These are phyloP conservation scores for Fusarium praegraminearum DNA, from an alignment of 2,329 filamentous ascomycete species.

Conservation along the genomic window DNA sequence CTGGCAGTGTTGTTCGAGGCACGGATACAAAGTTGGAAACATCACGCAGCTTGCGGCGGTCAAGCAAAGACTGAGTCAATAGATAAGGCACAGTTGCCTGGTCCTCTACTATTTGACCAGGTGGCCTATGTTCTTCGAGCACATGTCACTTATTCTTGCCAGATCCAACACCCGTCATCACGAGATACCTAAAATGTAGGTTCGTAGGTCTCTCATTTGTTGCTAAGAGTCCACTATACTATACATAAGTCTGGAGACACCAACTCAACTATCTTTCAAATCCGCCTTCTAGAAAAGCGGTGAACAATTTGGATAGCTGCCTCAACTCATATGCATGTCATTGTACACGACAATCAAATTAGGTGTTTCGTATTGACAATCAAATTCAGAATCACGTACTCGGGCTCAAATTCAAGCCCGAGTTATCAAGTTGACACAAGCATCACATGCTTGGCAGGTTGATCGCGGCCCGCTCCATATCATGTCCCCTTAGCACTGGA, in stretches of 20 bases:
- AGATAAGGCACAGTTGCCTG: slow-evolving; percentile 17
- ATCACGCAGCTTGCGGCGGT: slow-evolving; percentile 12
- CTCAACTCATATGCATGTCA: slow-evolving; percentile 11
- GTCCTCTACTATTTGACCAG: slow-evolving; percentile 6
- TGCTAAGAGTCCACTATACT: slow-evolving; percentile 19
- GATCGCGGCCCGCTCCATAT: slow-evolving; percentile 5
- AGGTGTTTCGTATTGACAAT: slow-evolving; percentile 10
- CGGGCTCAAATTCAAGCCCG: neutral
- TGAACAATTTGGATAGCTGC: slow-evolving; percentile 30
- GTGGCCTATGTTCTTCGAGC: slow-evolving; percentile 15
- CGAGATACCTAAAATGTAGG: slow-evolving; percentile 13
- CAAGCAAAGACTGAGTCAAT: neutral
- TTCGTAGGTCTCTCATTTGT: slow-evolving; percentile 26
- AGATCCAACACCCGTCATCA: slow-evolving; percentile 17
- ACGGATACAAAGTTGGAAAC: neutral
- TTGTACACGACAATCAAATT: slow-evolving; percentile 8
- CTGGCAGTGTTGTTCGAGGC: neutral
- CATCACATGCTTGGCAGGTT: slow-evolving; percentile 1
- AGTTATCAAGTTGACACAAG: neutral
- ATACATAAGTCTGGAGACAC: slow-evolving; percentile 27
- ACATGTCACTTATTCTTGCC: slow-evolving; percentile 34
- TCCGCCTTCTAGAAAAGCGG: slow-evolving; percentile 42
- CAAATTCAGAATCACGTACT: neutral
- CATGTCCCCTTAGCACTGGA: slow-evolving; percentile 24
- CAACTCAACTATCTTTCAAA: slow-evolving; percentile 10